Percentiles rank a stretch among this genome's conserved stretches.
phyloP scores from a whole-genome alignment of 345 rosid genomes.

The Garcia nutans region DNA sequence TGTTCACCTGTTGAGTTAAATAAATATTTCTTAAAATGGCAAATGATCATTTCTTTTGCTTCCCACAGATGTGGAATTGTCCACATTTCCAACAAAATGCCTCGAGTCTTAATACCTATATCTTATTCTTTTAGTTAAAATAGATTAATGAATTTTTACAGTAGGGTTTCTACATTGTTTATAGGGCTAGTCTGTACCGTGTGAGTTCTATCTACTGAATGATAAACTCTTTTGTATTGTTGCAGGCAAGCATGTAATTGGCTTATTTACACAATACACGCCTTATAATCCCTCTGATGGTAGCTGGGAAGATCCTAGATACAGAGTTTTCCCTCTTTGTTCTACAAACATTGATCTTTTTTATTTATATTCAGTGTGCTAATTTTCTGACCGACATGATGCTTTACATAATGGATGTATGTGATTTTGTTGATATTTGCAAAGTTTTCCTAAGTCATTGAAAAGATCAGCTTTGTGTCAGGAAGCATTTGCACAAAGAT shows the following conservation, averaged over 20 bases:
- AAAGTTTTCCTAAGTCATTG: not conserved
- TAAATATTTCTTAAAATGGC: too few relatives aligned
- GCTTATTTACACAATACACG: constrained; percentile 76
- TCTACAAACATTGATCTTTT: not conserved
- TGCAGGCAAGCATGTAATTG: constrained; percentile 72
- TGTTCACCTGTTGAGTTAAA: too few relatives aligned
- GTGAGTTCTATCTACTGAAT: not conserved
- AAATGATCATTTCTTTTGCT: too few relatives aligned
- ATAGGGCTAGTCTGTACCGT: not conserved
- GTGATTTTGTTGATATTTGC: not conserved
- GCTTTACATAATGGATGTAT: not conserved
- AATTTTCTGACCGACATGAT: not conserved
- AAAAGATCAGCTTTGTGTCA: constrained; percentile 10
- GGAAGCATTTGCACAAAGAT: constrained; percentile 36
- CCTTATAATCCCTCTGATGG: constrained; percentile 80
- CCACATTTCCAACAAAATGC: too few relatives aligned
- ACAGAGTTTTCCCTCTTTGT: constrained; percentile 34
- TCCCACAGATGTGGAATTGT: too few relatives aligned
- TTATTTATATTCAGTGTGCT: not conserved
- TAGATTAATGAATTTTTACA: not conserved
- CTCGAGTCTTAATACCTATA: not conserved
- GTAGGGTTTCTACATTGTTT: not conserved
- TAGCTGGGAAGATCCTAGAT: constrained; percentile 65
- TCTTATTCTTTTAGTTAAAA: not conserved
- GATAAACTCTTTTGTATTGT: not conserved